Evolutionary conservation across 2,329 filamentous ascomycete species (phyloP).

Genomic region (Monilinia aucupariae): DNA sequence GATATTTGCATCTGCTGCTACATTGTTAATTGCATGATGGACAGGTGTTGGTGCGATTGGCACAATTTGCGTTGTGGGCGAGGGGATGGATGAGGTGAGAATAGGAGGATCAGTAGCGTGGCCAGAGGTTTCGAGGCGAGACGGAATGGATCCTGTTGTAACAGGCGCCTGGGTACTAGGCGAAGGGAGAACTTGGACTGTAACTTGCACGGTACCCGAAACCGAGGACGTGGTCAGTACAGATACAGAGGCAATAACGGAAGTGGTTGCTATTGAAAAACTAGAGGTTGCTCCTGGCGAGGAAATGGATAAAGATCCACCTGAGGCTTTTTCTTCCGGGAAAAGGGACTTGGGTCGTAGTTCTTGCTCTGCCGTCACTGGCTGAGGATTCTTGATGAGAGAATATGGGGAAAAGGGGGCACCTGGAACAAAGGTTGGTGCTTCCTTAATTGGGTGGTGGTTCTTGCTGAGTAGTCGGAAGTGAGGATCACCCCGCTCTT

Average conservation of each 20-base stretch:
- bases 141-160: slow-evolving; percentile 1
- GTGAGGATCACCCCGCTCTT: background rate
- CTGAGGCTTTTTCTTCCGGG: background rate
- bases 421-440: background rate
- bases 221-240: slow-evolving; percentile 3
- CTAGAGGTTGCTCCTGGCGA: slow-evolving; percentile 1
- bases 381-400: background rate
- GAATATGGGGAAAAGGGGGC: background rate
- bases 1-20: slow-evolving; percentile 39
- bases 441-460: background rate
- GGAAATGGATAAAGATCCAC: slow-evolving; percentile 1
- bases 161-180: background rate
- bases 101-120: slow-evolving; percentile 1
- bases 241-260: slow-evolving; percentile 3
- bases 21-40: slow-evolving; percentile 18
- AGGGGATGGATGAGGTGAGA: background rate
- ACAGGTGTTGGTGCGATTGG: slow-evolving; percentile 7
- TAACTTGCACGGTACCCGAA: background rate
- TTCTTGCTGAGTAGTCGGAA: background rate
- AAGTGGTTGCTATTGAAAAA: background rate
- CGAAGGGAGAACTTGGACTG: slow-evolving; percentile 6
- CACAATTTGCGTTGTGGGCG: slow-evolving; percentile 15
- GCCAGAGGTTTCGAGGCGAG: slow-evolving; percentile 4
- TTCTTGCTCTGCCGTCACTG: background rate
- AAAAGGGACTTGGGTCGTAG: background rate